Base-by-base conservation (phyloP, 805 yeast genomes). In the Henningerozyma blattae region DNA sequence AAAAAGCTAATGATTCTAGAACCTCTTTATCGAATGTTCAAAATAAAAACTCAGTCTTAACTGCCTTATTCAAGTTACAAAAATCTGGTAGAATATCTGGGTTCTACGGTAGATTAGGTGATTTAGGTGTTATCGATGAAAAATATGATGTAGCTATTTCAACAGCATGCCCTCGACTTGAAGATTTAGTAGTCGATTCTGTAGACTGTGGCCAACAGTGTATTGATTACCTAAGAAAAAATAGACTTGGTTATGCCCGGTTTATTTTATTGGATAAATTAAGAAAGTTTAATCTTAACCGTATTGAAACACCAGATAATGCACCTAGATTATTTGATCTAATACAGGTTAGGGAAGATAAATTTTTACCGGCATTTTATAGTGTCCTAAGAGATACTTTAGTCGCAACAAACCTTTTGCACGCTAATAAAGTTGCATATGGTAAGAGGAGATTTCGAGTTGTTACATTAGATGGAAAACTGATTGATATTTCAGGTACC, bases 401-500 rank as follows among this genome's bases (percentile, higher is more conserved):
- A 29, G 97, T 91, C 2, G 94, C 95, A 0, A 58, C 67, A 1
- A 73, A 82, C 48, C 63, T 86, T 41, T 68, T 67, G 22, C 85
- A 81, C 47, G 99, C 98, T 1, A 80, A 84, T 42, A 61, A 68
- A 27, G 91, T 89, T 20, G 97, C 98, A 0, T 89, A 79, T 60
- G 91, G 94, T 1, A 63, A 66, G 14, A 74, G 65, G 44, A 65
- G 97, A 46, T 82, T 73, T 68, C 70, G 94, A 46, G 97, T 89
- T 17, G 97, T 93, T 0, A 86, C 97, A 0, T 54, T 86, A 7
- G 94, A 83, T 54, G 99, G 99, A 17, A 80, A 85, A 46, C 62
- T 91, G 16, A 89, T 91, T 36, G 96, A 87, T 47, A 75, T 78
- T 13, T 81, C 94, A 2, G 99, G 99, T 56, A 83, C 96, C 1